Percentiles rank a stretch among this genome's conserved stretches.
These are phyloP conservation scores for Clitopilus passeckerianus DNA, from an alignment of 768 basidiomycete species.

Conservation along the genomic window DNA sequence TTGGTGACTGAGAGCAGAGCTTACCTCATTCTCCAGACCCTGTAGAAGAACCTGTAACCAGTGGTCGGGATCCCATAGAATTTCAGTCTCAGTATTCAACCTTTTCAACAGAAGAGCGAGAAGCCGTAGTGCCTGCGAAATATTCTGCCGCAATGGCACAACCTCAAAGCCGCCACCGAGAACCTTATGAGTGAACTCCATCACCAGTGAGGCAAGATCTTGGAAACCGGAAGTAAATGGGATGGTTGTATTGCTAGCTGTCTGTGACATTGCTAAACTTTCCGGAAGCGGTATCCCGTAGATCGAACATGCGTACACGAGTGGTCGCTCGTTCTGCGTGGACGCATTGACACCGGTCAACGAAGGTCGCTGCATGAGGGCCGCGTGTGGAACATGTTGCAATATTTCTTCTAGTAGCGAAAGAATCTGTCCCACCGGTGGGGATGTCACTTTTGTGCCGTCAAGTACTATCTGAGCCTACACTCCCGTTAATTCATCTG, in stretches of 20 bases:
- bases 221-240: slow-evolving; percentile 61
- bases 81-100: slow-evolving; percentile 28
- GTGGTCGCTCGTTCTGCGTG: slow-evolving; percentile 30
- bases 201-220: slow-evolving; percentile 43
- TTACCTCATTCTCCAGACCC: slow-evolving; percentile 52
- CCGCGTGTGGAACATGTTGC: slow-evolving; percentile 42
- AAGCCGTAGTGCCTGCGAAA: slow-evolving; percentile 46
- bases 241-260: slow-evolving; percentile 16
- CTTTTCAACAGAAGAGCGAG: slow-evolving; percentile 45
- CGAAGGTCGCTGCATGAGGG: slow-evolving; percentile 47
- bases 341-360: slow-evolving; percentile 30
- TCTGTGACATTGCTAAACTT: background rate
- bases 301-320: slow-evolving; percentile 56
- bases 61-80: slow-evolving; percentile 55
- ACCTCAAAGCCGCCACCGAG: slow-evolving; percentile 24
- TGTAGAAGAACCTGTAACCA: slow-evolving; percentile 61
- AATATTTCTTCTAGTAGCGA: slow-evolving; percentile 51
- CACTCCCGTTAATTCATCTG: background rate
- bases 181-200: slow-evolving; percentile 35
- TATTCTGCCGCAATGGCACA: slow-evolving; percentile 39
- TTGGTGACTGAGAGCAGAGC: slow-evolving; percentile 10
- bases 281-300: slow-evolving; percentile 32
- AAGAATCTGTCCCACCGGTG: slow-evolving; percentile 35
- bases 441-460: slow-evolving; percentile 25
- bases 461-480: slow-evolving; percentile 34